Conservation (phyloP, 2,329 filamentous ascomycete species). For the Aspergillus ochraceoroseus region DNA sequence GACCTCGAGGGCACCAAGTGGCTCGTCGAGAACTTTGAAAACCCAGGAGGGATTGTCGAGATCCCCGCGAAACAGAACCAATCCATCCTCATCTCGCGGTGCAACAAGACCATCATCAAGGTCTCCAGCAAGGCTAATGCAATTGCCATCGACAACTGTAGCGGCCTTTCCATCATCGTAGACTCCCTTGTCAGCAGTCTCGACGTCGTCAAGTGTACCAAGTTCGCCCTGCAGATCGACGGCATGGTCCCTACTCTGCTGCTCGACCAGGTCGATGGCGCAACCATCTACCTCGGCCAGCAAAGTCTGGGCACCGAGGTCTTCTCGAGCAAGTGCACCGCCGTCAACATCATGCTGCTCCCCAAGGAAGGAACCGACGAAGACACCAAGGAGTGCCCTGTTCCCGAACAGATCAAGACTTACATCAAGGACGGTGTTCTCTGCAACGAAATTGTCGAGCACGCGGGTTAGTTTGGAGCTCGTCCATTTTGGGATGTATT, state of each 20-base stretch:
- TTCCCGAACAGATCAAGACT: constrained; percentile 87
- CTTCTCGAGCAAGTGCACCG: constrained; percentile 81
- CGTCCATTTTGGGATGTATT: no score
- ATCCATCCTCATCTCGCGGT: constrained; percentile 85
- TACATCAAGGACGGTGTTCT: constrained; percentile 71
- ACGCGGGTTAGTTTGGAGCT: constrained; percentile 66
- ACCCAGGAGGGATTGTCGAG: constrained; percentile 65
- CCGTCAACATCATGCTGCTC: constrained; percentile 80
- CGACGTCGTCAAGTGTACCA: constrained; percentile 90
- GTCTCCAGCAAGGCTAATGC: constrained; percentile 92
- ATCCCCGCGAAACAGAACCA: constrained; percentile 78
- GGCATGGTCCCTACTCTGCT: constrained; percentile 81
- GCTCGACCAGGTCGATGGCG: constrained; percentile 89
- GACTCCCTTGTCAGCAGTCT: constrained; percentile 86
- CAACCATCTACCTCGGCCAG: constrained; percentile 77
- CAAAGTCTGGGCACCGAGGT: constrained; percentile 74
- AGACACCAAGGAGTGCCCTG: constrained; percentile 79
- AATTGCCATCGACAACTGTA: constrained; percentile 90
- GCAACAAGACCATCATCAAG: constrained; percentile 84
- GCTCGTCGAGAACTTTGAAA: constrained; percentile 93
- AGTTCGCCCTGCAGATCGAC: constrained; percentile 89
- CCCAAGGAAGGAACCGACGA: constrained; percentile 62
- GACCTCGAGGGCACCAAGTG: constrained; percentile 87
- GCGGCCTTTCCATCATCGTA: constrained; percentile 75
- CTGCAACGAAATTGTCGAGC: constrained; percentile 91